These are phyloP conservation scores for Plasmodium relictum DNA, from an alignment of 169 alveolate genomes.

Conservation along the genomic window DNA sequence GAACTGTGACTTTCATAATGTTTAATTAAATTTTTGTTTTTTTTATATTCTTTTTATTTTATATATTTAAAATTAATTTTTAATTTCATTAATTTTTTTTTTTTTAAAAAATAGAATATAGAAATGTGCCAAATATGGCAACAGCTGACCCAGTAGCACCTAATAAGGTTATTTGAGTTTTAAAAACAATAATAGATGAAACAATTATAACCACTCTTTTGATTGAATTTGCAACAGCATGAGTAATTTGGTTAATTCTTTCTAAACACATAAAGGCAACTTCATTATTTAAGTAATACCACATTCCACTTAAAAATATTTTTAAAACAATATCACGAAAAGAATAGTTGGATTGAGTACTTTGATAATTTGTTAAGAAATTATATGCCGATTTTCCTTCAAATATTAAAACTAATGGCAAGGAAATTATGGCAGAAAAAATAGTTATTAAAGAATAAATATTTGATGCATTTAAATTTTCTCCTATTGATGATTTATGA, in stretches of 20 bases:
- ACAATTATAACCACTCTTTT: constrained; percentile 88
- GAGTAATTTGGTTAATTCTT: constrained; percentile 87
- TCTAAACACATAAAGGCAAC: constrained; percentile 88
- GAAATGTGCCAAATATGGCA: constrained; percentile 87
- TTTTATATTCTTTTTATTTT: no score
- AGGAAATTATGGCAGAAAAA: constrained; percentile 82
- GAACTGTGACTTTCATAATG: no score
- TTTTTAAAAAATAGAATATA: constrained; percentile 78
- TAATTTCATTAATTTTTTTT: no score
- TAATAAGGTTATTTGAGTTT: constrained; percentile 82
- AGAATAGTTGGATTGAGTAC: constrained; percentile 52
- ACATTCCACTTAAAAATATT: constrained; percentile 80
- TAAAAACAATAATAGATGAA: constrained; percentile 84
- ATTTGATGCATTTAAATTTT: constrained; percentile 82
- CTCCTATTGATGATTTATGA: constrained; percentile 83
- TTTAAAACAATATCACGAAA: constrained; percentile 33
- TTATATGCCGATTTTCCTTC: constrained; percentile 78
- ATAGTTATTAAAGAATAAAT: constrained; percentile 86
- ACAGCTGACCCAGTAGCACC: constrained; percentile 86
- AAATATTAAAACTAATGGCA: constrained; percentile 80
- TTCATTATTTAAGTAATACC: constrained; percentile 88
- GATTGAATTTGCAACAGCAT: constrained; percentile 89
- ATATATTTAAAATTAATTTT: no score
- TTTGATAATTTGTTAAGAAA: constrained; percentile 15
- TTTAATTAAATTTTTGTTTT: no score